A percentile compares a stretch with the other conserved stretches of the same genome.
These are phyloP conservation scores for Pseudocohnilembus persalinus DNA, from an alignment of 169 alveolate species.

Conservation along the genomic window DNA sequence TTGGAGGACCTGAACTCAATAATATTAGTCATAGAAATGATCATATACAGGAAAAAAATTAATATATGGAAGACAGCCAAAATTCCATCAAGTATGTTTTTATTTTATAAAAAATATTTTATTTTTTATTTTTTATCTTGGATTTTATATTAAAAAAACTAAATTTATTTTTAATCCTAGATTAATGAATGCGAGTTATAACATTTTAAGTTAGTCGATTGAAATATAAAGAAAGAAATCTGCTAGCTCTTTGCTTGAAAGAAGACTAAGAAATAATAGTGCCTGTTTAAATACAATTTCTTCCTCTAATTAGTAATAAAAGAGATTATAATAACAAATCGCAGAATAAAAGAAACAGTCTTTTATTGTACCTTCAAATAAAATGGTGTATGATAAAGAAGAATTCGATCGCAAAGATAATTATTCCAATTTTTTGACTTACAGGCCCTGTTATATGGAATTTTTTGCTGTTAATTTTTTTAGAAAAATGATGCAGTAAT, in stretches of 20 bases:
- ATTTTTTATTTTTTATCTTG: too few relatives aligned
- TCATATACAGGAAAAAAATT: too few relatives aligned
- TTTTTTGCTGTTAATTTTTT: slow-evolving; percentile 3
- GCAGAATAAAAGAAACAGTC: background rate
- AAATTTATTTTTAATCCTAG: too few relatives aligned
- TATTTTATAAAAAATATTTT: too few relatives aligned
- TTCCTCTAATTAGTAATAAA: background rate
- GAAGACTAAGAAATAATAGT: background rate
- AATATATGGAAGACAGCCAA: too few relatives aligned
- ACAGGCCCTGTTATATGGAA: slow-evolving; percentile 13
- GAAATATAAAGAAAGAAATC: background rate
- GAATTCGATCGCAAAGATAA: background rate
- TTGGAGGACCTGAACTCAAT: too few relatives aligned
- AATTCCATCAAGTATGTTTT: too few relatives aligned
- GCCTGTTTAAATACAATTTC: too few relatives aligned
- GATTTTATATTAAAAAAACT: too few relatives aligned
- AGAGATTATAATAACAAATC: background rate
- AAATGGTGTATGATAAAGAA: background rate
- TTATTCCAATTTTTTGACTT: slow-evolving; percentile 8
- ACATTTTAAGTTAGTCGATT: background rate
- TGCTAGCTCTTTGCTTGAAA: background rate
- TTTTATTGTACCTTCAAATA: background rate
- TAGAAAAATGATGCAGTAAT: background rate
- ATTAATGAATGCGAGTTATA: too few relatives aligned
- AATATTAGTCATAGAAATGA: too few relatives aligned